Conservation (phyloP, 2,329 filamentous ascomycete genomes). For the Colletotrichum salicis region DNA sequence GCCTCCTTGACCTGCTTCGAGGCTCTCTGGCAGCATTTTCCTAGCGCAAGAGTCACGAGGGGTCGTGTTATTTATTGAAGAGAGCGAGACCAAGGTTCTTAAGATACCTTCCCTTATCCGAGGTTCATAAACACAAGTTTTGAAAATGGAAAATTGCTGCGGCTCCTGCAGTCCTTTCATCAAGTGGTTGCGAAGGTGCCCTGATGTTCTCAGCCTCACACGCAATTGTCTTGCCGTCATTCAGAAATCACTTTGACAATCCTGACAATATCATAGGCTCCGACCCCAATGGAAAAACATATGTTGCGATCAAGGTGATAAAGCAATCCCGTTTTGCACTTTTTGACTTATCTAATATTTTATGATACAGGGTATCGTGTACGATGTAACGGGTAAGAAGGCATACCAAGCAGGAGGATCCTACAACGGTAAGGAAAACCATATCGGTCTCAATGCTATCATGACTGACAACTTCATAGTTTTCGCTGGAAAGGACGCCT, state of each 20-base stretch:
- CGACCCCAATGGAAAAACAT: slow-evolving; percentile 45
- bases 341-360: not conserved
- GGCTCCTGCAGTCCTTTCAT: not conserved
- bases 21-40: not conserved
- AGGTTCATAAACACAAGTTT: not conserved
- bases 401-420: slow-evolving; percentile 84
- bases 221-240: not conserved
- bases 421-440: slow-evolving; percentile 77
- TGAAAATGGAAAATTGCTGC: not conserved
- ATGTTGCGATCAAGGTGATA: slow-evolving; percentile 75
- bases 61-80: not conserved
- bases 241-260: not conserved
- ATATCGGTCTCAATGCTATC: not conserved
- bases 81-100: not conserved
- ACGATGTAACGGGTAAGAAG: slow-evolving; percentile 91
- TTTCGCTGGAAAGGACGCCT: slow-evolving; percentile 95
- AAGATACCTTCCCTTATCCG: not conserved
- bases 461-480: slow-evolving; percentile 62
- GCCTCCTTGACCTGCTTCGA: not conserved
- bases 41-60: not conserved
- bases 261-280: slow-evolving; percentile 16
- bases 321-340: not conserved
- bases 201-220: not conserved
- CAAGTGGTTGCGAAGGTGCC: not conserved
- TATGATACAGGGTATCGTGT: slow-evolving; percentile 79